A percentile compares a stretch with the other conserved stretches of the same genome.
These are phyloP conservation scores for Omphalotus olearius DNA, from an alignment of 1,284 basidiomycete species.

Conservation along the genomic window DNA sequence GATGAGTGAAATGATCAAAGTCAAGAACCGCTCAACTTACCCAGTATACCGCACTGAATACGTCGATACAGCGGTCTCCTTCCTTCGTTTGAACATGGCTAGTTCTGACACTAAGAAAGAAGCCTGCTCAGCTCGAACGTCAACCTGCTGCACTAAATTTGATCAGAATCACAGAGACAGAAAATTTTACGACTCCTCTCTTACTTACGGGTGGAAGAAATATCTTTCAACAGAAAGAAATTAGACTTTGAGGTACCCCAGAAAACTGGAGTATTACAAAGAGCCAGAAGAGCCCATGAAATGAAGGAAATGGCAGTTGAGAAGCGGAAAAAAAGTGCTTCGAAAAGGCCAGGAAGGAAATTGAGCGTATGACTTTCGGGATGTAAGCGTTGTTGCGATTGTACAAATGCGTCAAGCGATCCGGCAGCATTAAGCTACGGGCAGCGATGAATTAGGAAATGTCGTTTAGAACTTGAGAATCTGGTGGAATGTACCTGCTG, in stretches of 20 bases:
- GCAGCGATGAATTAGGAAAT: not conserved
- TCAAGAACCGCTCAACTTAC: constrained; percentile 31
- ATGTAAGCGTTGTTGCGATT: not conserved
- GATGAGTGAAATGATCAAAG: constrained; percentile 6
- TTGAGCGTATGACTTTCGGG: constrained; percentile 3
- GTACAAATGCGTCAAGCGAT: constrained; percentile 14
- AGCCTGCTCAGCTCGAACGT: constrained; percentile 41
- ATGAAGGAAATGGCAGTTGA: constrained; percentile 1
- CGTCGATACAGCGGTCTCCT: constrained; percentile 25
- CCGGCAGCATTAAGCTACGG: constrained; percentile 22
- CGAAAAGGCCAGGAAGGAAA: not conserved
- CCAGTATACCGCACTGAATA: constrained; percentile 55
- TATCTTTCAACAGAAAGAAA: constrained; percentile 27
- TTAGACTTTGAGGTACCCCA: constrained; percentile 3
- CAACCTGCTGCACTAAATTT: constrained; percentile 42
- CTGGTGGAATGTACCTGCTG: constrained; percentile 21
- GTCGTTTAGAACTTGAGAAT: not conserved
- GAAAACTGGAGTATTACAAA: constrained; percentile 10
- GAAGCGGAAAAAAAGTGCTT: not conserved
- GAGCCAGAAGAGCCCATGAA: not conserved
- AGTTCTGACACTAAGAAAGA: constrained; percentile 37
- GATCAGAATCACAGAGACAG: not conserved
- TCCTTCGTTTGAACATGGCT: constrained; percentile 27
- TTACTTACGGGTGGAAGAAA: constrained; percentile 32
- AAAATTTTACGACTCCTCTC: not conserved